phyloP scores from a whole-genome alignment of 257 asterid genomes.

The Voacanga thouarsii region DNA sequence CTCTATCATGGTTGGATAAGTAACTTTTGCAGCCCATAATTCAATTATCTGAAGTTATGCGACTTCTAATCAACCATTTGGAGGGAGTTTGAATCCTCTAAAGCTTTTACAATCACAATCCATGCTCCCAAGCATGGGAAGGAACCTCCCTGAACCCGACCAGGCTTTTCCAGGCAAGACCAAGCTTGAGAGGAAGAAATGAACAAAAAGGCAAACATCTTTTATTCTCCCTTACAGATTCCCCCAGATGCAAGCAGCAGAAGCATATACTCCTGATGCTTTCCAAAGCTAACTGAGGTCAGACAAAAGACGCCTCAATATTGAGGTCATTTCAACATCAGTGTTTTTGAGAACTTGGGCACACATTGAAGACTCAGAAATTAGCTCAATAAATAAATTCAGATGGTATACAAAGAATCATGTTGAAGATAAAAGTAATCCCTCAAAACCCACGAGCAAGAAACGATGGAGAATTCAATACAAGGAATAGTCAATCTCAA shows the following conservation, averaged over 20 bases:
- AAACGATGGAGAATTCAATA: neutral
- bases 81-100: too few species aligned
- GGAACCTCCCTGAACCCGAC: too few species aligned
- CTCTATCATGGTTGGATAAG: too few species aligned
- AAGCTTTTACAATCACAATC: too few species aligned
- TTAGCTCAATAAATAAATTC: neutral
- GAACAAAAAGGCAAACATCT: neutral
- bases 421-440: neutral
- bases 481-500: slow-evolving; percentile 1
- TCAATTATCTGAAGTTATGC: too few species aligned
- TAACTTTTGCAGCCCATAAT: too few species aligned
- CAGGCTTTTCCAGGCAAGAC: too few species aligned
- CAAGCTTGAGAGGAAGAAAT: too few species aligned
- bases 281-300: neutral
- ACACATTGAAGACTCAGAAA: neutral
- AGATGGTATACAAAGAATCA: neutral
- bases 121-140: too few species aligned
- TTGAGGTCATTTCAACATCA: neutral
- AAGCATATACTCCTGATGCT: too few species aligned
- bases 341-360: neutral
- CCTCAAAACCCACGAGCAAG: slow-evolving; percentile 8
- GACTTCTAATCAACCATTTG: too few species aligned
- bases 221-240: neutral
- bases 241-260: too few species aligned
- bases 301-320: neutral